Evolutionary conservation across 257 asterid species (phyloP).

Genomic region (Primulina huaijiensis): DNA sequence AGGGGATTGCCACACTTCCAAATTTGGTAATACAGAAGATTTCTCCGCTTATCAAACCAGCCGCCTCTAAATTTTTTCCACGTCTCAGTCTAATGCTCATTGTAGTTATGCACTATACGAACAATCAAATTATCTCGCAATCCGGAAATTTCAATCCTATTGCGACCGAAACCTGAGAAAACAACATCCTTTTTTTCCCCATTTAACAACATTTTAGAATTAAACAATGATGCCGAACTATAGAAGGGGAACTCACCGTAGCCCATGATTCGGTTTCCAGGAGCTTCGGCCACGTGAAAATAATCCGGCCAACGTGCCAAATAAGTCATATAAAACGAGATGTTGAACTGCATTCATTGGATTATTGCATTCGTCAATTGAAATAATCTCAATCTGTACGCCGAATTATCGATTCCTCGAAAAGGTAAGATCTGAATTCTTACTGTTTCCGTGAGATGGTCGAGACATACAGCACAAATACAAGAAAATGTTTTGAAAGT

Average conservation of each 20-base stretch:
- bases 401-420: background rate
- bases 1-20: too few relatives aligned
- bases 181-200: background rate
- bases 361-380: background rate
- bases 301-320: constrained; percentile 98
- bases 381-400: background rate
- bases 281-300: constrained; percentile 89
- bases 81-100: too few relatives aligned
- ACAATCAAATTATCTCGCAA: too few relatives aligned
- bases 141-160: background rate
- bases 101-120: too few relatives aligned
- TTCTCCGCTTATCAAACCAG: too few relatives aligned
- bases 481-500: too few relatives aligned
- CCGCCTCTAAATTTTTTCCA: too few relatives aligned
- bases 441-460: constrained; percentile 94
- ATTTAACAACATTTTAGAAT: background rate
- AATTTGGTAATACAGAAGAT: too few relatives aligned
- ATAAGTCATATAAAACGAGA: constrained; percentile 90
- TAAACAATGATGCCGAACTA: background rate
- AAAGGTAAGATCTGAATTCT: constrained; percentile 3
- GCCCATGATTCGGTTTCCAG: constrained; percentile 71
- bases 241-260: constrained; percentile 40
- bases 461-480: constrained; percentile 27
- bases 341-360: constrained; percentile 43
- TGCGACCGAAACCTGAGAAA: background rate